Conservation (phyloP, 352 stramenopile genomes). For the Phytophthora litchii region DNA sequence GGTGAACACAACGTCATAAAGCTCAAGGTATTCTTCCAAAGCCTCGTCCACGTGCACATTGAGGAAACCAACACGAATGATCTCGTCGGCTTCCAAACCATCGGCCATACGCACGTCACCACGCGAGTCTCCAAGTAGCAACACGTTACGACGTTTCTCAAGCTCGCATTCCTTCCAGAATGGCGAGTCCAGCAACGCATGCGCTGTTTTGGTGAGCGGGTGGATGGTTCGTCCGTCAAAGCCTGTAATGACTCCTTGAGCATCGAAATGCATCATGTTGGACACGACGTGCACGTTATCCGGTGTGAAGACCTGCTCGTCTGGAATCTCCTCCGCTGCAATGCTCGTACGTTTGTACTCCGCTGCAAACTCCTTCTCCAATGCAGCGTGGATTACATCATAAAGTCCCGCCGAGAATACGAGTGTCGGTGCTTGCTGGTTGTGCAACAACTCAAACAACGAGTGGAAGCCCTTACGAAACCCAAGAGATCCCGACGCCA, state of each 20-base stretch:
- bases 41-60: conserved; percentile 69
- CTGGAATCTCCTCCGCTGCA: neutral
- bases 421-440: conserved; percentile 49
- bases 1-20: conserved; percentile 73
- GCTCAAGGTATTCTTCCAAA: conserved; percentile 64
- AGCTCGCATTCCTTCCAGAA: conserved; percentile 60
- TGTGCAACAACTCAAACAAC: conserved; percentile 46
- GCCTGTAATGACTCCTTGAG: conserved; percentile 42
- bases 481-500: conserved; percentile 23
- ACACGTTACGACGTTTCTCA: conserved; percentile 63
- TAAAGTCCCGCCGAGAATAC: conserved; percentile 65
- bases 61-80: conserved; percentile 70
- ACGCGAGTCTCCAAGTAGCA: conserved; percentile 68
- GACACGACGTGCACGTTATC: conserved; percentile 73
- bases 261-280: conserved; percentile 80
- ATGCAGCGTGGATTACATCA: conserved; percentile 56
- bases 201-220: conserved; percentile 78
- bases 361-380: conserved; percentile 50
- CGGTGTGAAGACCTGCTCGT: conserved; percentile 25
- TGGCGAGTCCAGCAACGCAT: conserved; percentile 55
- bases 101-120: conserved; percentile 65
- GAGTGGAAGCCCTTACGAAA: conserved; percentile 54
- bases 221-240: conserved; percentile 74
- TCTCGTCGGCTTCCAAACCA: conserved; percentile 56
- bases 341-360: conserved; percentile 12